These are phyloP conservation scores for Candida coleopterorum DNA, from an alignment of 805 yeast genomes.

Conservation along the genomic window DNA sequence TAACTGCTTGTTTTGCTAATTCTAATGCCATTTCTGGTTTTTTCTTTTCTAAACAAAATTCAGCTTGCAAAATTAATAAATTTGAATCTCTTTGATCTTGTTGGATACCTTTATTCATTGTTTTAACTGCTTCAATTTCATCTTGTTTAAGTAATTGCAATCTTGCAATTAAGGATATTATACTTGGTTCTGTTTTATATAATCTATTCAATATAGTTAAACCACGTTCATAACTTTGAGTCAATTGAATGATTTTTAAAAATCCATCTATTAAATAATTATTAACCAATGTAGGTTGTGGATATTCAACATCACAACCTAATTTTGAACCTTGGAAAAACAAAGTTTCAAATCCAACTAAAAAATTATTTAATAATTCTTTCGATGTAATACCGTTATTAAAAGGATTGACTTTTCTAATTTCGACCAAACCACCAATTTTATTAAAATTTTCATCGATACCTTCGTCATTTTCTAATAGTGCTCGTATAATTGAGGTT, in stretches of 20 bases:
- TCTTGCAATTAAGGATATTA: conserved; percentile 51
- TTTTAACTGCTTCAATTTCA: conserved; percentile 54
- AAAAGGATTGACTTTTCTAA: conserved; percentile 79
- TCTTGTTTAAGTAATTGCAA: conserved; percentile 50
- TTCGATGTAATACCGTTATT: conserved; percentile 42
- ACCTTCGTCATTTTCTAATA: conserved; percentile 68
- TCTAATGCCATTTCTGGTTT: conserved; percentile 54
- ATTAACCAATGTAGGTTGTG: conserved; percentile 56
- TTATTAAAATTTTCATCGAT: conserved; percentile 65
- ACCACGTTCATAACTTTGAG: conserved; percentile 61
- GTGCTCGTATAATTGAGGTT: conserved; percentile 68
- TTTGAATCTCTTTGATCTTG: conserved; percentile 51
- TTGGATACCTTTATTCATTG: conserved; percentile 47
- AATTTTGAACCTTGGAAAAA: conserved; percentile 62
- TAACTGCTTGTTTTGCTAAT: conserved; percentile 60
- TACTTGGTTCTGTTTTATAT: conserved; percentile 49
- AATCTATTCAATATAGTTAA: conserved; percentile 54
- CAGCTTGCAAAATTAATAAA: conserved; percentile 51
- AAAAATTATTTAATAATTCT: conserved; percentile 39
- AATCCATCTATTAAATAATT: conserved; percentile 78
- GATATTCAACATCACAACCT: conserved; percentile 65
- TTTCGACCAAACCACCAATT: conserved; percentile 67
- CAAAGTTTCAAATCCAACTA: conserved; percentile 60
- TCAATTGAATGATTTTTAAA: conserved; percentile 55
- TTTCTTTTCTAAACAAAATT: conserved; percentile 50